These are phyloP conservation scores for Umbilicus rupestris DNA, from an alignment of 164 flowering plant genomes.

Conservation along the genomic window DNA sequence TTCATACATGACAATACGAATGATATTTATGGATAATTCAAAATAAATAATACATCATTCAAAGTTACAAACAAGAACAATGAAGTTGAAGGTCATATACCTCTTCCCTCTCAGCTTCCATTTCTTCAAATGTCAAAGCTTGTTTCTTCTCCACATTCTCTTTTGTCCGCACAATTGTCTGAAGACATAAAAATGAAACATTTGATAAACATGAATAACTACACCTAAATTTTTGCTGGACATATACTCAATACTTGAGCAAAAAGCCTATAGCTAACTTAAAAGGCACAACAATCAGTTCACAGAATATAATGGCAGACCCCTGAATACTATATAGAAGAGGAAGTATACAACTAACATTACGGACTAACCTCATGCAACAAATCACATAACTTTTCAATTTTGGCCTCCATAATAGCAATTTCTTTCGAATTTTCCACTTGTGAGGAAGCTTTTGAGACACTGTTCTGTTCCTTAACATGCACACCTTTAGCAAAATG, in stretches of 20 bases:
- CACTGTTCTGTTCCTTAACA: slow-evolving; percentile 37
- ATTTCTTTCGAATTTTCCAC: slow-evolving; percentile 48
- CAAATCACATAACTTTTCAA: slow-evolving; percentile 61
- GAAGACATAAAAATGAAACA: slow-evolving; percentile 6
- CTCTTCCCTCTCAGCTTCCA: slow-evolving; percentile 92
- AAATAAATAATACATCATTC: neutral
- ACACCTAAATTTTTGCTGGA: too few relatives aligned
- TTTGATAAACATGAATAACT: neutral
- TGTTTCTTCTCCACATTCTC: slow-evolving; percentile 93
- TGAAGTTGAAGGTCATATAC: slow-evolving; percentile 25
- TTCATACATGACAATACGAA: neutral
- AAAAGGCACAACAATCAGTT: too few relatives aligned
- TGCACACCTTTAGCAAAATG: slow-evolving; percentile 84
- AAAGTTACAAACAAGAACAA: neutral
- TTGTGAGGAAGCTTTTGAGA: slow-evolving; percentile 26
- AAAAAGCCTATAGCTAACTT: too few relatives aligned
- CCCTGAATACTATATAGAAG: neutral
- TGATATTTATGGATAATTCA: neutral
- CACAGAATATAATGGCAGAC: too few relatives aligned
- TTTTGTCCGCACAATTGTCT: slow-evolving; percentile 80
- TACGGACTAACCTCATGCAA: slow-evolving; percentile 52
- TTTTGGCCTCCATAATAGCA: slow-evolving; percentile 77
- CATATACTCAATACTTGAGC: too few relatives aligned
- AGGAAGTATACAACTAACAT: neutral
- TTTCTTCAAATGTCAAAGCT: slow-evolving; percentile 89